These are phyloP conservation scores for Fusarium nisikadoi DNA, from an alignment of 2,329 filamentous ascomycete species.

Conservation along the genomic window DNA sequence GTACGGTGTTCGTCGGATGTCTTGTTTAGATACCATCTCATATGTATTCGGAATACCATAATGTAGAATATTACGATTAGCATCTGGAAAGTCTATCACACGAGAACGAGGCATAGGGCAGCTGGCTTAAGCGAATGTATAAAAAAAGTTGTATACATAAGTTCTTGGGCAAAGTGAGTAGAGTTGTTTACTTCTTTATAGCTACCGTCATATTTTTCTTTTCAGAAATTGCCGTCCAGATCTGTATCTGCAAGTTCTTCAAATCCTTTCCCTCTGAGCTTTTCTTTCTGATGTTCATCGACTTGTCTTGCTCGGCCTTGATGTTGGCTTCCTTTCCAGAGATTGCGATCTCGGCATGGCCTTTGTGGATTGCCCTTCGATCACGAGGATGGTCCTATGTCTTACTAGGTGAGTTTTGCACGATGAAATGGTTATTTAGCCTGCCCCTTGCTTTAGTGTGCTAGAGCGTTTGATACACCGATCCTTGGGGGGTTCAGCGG, in stretches of 20 bases:
- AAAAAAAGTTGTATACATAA: not conserved
- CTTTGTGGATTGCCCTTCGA: not conserved
- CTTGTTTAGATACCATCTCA: slow-evolving; percentile 42
- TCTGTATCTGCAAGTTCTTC: not conserved
- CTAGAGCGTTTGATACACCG: not conserved
- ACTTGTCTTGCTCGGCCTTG: not conserved
- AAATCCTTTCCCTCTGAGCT: not conserved
- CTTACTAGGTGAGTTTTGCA: too few relatives aligned
- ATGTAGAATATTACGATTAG: slow-evolving; percentile 31
- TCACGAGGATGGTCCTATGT: not conserved
- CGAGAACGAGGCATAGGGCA: not conserved
- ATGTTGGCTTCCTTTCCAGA: not conserved
- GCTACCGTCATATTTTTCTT: not conserved
- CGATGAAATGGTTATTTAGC: not conserved
- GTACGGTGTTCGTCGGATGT: slow-evolving; percentile 33
- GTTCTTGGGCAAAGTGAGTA: not conserved
- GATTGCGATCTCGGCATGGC: too few relatives aligned
- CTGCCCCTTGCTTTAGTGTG: not conserved
- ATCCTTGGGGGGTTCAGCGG: not conserved
- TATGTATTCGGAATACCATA: slow-evolving; percentile 30
- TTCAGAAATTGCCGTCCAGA: not conserved
- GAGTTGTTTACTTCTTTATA: not conserved
- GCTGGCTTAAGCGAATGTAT: not conserved
- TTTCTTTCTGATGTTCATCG: not conserved
- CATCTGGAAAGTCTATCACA: not conserved